Conservation (phyloP, 2,329 filamentous ascomycete species). For the Geosmithia putterillii region DNA sequence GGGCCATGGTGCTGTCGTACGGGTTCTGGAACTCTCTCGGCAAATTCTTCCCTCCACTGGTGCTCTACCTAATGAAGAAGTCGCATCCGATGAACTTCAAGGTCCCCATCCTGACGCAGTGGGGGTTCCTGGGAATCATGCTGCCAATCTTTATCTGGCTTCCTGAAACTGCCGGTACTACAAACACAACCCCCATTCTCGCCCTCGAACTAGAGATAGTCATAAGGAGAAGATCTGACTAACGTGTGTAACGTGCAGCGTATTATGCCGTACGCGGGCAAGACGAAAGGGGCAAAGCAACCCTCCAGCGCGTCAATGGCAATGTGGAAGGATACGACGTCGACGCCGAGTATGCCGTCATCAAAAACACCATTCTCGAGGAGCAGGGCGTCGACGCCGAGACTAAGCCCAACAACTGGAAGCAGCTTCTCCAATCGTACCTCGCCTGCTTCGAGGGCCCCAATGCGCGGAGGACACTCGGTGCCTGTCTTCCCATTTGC, state of each 20-base stretch:
- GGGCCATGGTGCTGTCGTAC: slow-evolving; percentile 25
- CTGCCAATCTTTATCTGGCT: slow-evolving; percentile 22
- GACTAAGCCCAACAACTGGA: slow-evolving; percentile 4
- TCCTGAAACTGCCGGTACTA: slow-evolving; percentile 19
- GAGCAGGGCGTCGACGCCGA: slow-evolving; percentile 11
- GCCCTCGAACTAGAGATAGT: no score
- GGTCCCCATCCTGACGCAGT: slow-evolving; percentile 29
- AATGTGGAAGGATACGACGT: slow-evolving; percentile 14
- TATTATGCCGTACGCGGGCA: slow-evolving; percentile 17
- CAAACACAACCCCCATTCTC: slow-evolving; percentile 4
- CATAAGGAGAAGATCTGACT: no score
- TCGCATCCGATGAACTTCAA: slow-evolving; percentile 19
- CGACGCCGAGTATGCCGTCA: slow-evolving; percentile 13
- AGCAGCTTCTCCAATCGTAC: not conserved
- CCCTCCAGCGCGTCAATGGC: slow-evolving; percentile 8
- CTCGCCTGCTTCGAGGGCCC: not conserved
- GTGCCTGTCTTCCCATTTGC: slow-evolving; percentile 15
- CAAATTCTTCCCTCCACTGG: slow-evolving; percentile 26
- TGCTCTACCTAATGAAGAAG: slow-evolving; percentile 20
- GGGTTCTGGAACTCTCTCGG: slow-evolving; percentile 31
- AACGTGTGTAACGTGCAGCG: slow-evolving; percentile 6
- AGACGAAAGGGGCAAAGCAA: slow-evolving; percentile 9
- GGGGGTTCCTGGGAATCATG: slow-evolving; percentile 29
- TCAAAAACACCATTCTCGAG: slow-evolving; percentile 9
- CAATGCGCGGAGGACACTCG: slow-evolving; percentile 9